Evolutionary conservation across 305 asterid genomes (phyloP).

Genomic region (Petunia hybrid): DNA sequence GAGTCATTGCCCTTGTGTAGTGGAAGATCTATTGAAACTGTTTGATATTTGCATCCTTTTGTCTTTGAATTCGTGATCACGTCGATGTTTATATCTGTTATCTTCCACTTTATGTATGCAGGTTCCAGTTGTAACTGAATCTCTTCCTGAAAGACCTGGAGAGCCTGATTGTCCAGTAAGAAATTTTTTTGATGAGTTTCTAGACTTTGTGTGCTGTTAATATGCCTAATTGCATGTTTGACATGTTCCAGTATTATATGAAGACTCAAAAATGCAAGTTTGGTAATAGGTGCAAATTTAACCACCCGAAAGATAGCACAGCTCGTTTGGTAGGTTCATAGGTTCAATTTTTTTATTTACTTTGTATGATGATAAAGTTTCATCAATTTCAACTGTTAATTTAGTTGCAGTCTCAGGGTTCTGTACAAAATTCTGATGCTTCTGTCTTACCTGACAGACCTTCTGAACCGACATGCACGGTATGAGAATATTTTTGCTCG

Average conservation of each 20-base stretch:
- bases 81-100: not conserved
- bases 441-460: constrained; percentile 86
- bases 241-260: constrained; percentile 70
- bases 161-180: constrained; percentile 98
- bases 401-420: constrained; percentile 60
- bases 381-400: constrained; percentile 33
- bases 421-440: constrained; percentile 54
- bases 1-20: not conserved
- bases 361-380: constrained; percentile 22
- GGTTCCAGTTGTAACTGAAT: constrained; percentile 75
- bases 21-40: not conserved
- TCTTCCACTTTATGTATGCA: constrained; percentile 45
- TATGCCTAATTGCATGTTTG: constrained; percentile 29
- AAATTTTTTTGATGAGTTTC: constrained; percentile 37
- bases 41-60: not conserved
- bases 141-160: constrained; percentile 91
- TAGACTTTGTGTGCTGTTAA: constrained; percentile 18
- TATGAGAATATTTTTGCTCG: constrained; percentile 52
- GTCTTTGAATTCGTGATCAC: not conserved
- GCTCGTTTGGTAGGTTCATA: constrained; percentile 54
- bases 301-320: constrained; percentile 78
- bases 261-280: constrained; percentile 95
- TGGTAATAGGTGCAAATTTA: constrained; percentile 85
- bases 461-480: constrained; percentile 89
- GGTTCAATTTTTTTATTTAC: constrained; percentile 33